phyloP scores from a whole-genome alignment of 441 rosid genomes.

The Euphorbia schlechtendalii region DNA sequence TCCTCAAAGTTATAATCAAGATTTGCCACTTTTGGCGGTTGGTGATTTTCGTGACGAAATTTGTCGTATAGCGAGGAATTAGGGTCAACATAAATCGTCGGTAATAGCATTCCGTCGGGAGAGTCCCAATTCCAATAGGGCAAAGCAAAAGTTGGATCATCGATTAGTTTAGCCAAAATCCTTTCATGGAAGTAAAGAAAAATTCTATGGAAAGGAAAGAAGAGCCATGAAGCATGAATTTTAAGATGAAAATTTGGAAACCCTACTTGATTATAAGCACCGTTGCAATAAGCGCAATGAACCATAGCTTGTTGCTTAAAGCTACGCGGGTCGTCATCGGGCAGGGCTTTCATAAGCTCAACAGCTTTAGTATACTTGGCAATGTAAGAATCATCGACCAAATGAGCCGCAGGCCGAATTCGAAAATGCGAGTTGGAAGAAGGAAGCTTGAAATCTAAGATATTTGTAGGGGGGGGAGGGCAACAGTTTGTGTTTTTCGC shows the following conservation, averaged over 20 bases:
- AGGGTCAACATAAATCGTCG: slow-evolving; percentile 28
- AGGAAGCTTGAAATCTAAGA: slow-evolving; percentile 41
- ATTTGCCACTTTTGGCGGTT: slow-evolving; percentile 33
- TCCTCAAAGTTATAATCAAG: slow-evolving; percentile 29
- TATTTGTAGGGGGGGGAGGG: slow-evolving; percentile 37
- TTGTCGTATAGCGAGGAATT: slow-evolving; percentile 34
- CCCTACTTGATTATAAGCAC: slow-evolving; percentile 50
- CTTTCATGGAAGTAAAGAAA: slow-evolving; percentile 49
- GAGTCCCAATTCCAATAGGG: slow-evolving; percentile 70
- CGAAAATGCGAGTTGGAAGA: slow-evolving; percentile 23
- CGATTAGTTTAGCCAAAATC: slow-evolving; percentile 46
- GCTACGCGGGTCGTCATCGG: slow-evolving; percentile 50
- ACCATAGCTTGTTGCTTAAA: slow-evolving; percentile 49
- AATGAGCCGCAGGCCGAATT: slow-evolving; percentile 46
- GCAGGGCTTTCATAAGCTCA: slow-evolving; percentile 58
- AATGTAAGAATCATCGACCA: slow-evolving; percentile 29
- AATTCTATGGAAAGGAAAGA: slow-evolving; percentile 53
- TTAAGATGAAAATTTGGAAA: slow-evolving; percentile 46
- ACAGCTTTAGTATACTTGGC: slow-evolving; percentile 46
- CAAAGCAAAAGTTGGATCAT: slow-evolving; percentile 46
- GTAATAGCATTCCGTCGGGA: slow-evolving; percentile 50
- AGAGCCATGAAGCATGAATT: slow-evolving; percentile 53
- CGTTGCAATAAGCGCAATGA: slow-evolving; percentile 68
- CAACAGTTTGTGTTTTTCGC: slow-evolving; percentile 37
- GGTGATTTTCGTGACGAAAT: slow-evolving; percentile 32